Evolutionary conservation across 352 stramenopile species (phyloP).

Genomic region (Ophiocytium majus): DNA sequence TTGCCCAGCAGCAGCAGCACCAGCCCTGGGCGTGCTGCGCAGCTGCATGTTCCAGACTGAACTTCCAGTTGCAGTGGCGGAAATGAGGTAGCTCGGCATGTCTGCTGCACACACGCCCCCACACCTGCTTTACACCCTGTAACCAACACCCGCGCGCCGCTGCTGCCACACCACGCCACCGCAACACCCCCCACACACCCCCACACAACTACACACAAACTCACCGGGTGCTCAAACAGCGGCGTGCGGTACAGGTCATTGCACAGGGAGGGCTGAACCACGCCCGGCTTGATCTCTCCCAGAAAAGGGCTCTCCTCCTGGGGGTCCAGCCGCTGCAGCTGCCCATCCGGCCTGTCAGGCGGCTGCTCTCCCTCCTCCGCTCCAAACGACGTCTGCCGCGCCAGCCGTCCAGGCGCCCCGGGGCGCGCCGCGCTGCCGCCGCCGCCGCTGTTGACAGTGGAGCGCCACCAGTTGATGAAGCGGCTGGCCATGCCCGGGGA

Average conservation of each 20-base stretch:
- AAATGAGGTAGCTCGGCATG: no score
- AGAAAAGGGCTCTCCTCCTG: constrained; percentile 57
- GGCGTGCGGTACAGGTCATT: constrained; percentile 57
- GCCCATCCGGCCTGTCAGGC: neutral
- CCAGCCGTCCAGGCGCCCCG: neutral
- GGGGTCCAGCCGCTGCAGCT: constrained; percentile 37
- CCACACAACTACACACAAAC: neutral
- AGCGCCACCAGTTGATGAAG: constrained; percentile 42
- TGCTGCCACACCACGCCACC: no score
- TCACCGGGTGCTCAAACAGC: constrained; percentile 53
- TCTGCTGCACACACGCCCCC: no score
- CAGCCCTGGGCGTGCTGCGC: no score
- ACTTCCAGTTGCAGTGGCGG: no score
- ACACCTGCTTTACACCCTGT: no score
- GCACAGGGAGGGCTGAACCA: constrained; percentile 41
- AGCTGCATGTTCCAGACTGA: no score
- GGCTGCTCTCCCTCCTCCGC: neutral
- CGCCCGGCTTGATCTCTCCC: constrained; percentile 49
- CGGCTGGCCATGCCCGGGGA: constrained; percentile 53
- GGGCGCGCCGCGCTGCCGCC: neutral
- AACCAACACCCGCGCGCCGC: no score
- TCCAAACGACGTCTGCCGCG: neutral
- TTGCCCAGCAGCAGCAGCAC: no score
- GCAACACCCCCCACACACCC: no score
- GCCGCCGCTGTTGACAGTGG: constrained; percentile 30